Percentiles rank a stretch among this genome's conserved stretches.
These are phyloP conservation scores for Passiflora organensis DNA, from an alignment of 345 rosid species.

Conservation along the genomic window DNA sequence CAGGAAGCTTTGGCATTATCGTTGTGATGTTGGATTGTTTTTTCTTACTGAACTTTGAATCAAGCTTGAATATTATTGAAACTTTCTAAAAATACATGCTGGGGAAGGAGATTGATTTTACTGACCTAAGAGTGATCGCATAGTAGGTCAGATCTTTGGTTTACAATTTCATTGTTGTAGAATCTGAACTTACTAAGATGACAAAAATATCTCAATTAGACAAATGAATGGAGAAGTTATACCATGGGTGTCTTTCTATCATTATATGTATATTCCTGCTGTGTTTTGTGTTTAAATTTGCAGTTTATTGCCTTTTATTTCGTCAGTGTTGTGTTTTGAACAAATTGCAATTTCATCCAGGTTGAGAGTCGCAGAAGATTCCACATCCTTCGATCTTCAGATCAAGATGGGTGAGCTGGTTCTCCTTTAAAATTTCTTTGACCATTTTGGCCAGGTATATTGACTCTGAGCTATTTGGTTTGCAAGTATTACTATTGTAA, in stretches of 20 bases:
- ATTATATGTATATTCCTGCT: not conserved
- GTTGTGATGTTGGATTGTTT: too few species aligned
- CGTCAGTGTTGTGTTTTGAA: not conserved
- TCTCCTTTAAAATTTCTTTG: constrained; percentile 4
- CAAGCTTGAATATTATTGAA: too few species aligned
- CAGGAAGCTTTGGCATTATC: too few species aligned
- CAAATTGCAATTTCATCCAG: constrained; percentile 30
- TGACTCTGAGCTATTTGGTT: not conserved
- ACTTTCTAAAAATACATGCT: too few species aligned
- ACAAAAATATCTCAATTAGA: not conserved
- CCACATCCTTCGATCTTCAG: constrained; percentile 65
- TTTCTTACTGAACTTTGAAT: too few species aligned
- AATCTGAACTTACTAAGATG: too few species aligned
- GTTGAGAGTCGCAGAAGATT: constrained; percentile 85
- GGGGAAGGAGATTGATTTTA: too few species aligned
- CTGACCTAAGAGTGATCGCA: too few species aligned
- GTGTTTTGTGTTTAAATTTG: not conserved
- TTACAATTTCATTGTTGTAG: not conserved
- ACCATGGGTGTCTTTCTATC: not conserved
- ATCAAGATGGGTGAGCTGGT: constrained; percentile 91
- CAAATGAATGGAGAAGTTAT: not conserved
- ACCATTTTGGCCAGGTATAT: not conserved
- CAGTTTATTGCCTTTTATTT: not conserved
- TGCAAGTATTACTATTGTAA: too few species aligned
- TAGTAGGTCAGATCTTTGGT: not conserved